Conservation (phyloP, 176 grass and related monocot species). For the Thalia dealbata region DNA sequence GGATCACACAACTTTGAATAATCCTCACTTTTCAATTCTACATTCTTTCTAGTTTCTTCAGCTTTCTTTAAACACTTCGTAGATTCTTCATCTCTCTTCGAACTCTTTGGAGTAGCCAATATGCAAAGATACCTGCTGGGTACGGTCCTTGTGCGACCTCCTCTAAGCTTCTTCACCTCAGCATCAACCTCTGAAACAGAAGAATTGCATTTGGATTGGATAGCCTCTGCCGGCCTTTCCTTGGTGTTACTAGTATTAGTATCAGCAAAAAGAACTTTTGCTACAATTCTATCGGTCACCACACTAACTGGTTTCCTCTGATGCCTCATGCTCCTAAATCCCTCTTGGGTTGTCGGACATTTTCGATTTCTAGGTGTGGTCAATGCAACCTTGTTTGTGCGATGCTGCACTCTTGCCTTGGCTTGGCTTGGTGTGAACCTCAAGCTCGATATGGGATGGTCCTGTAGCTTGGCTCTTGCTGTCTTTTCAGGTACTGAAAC, state of each 20-base stretch:
- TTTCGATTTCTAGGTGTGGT: slow-evolving; percentile 36
- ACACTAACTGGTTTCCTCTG: slow-evolving; percentile 22
- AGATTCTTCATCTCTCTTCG: slow-evolving; percentile 21
- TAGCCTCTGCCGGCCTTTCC: slow-evolving; percentile 21
- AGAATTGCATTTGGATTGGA: slow-evolving; percentile 26
- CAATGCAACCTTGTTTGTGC: slow-evolving; percentile 31
- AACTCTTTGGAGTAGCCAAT: slow-evolving; percentile 18
- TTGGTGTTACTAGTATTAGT: slow-evolving; percentile 13
- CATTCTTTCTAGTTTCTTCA: neutral
- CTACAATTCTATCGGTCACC: slow-evolving; percentile 19
- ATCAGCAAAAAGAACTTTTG: slow-evolving; percentile 22
- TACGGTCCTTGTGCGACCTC: slow-evolving; percentile 35
- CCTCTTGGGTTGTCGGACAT: slow-evolving; percentile 24
- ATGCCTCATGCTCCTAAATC: slow-evolving; percentile 38
- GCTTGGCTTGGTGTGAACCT: slow-evolving; percentile 25
- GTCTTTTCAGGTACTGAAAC: slow-evolving; percentile 32
- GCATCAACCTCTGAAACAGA: slow-evolving; percentile 26
- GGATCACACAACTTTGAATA: slow-evolving; percentile 20
- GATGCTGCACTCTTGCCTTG: slow-evolving; percentile 20
- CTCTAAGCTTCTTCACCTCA: slow-evolving; percentile 47
- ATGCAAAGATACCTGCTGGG: slow-evolving; percentile 64
- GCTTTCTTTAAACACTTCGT: slow-evolving; percentile 25
- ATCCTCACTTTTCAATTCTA: slow-evolving; percentile 23
- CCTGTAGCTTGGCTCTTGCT: slow-evolving; percentile 25
- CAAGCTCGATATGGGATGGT: slow-evolving; percentile 33